These are phyloP conservation scores for Macroventuria anomochaeta DNA, from an alignment of 2,329 filamentous ascomycete species.

Conservation along the genomic window DNA sequence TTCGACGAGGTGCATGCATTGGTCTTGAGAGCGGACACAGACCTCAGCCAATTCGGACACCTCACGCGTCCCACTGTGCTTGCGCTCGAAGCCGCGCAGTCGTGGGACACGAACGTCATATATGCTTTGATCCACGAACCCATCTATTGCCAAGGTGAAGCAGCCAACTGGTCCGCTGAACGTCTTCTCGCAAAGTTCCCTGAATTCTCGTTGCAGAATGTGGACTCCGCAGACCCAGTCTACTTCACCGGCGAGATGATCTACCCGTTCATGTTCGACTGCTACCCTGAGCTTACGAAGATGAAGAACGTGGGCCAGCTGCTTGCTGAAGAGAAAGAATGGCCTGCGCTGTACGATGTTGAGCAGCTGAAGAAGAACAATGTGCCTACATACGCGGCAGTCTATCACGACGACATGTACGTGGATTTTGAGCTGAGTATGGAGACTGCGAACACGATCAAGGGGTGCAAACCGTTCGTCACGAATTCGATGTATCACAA, in stretches of 20 bases:
- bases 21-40: constrained; percentile 72
- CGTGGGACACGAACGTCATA: constrained; percentile 78
- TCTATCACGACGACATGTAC: constrained; percentile 90
- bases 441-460: constrained; percentile 76
- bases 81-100: constrained; percentile 69
- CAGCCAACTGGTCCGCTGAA: constrained; percentile 76
- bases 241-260: constrained; percentile 95
- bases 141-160: constrained; percentile 77
- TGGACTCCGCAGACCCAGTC: constrained; percentile 60
- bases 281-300: constrained; percentile 75
- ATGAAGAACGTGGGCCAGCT: constrained; percentile 73
- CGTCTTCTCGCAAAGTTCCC: constrained; percentile 62
- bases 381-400: constrained; percentile 85
- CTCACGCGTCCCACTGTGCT: constrained; percentile 75
- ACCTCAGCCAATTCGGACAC: constrained; percentile 77
- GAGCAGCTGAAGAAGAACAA: constrained; percentile 75
- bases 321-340: constrained; percentile 71
- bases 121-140: constrained; percentile 89
- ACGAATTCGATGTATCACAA: constrained; percentile 91
- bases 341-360: constrained; percentile 79
- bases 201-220: constrained; percentile 52
- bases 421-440: constrained; percentile 78
- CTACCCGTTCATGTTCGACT: constrained; percentile 83
- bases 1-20: constrained; percentile 56
- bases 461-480: constrained; percentile 78